Evolutionary conservation across 257 asterid genomes (phyloP).

Genomic region (Lithospermum erythrorhizon): DNA sequence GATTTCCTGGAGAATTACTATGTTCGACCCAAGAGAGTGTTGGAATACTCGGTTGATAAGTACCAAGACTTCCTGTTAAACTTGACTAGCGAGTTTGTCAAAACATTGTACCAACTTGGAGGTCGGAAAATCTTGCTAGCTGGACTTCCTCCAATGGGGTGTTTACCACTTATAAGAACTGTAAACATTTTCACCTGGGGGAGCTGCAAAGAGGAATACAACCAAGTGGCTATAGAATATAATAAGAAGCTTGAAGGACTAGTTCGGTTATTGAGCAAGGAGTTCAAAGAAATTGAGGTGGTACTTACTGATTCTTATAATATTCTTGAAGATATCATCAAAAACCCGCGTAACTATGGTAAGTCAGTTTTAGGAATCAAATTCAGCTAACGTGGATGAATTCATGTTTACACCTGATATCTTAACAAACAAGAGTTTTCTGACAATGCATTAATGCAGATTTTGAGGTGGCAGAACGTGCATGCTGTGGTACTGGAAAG

Average conservation of each 20-base stretch:
- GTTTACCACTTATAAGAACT: constrained; percentile 78
- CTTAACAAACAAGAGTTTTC: not conserved
- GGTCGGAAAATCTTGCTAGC: constrained; percentile 66
- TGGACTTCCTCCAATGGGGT: constrained; percentile 86
- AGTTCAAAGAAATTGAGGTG: constrained; percentile 39
- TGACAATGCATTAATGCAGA: constrained; percentile 28
- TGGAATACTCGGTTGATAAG: constrained; percentile 36
- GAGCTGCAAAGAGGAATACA: constrained; percentile 46
- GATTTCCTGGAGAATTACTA: constrained; percentile 77
- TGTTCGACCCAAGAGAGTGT: constrained; percentile 29
- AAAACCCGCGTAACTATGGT: constrained; percentile 50
- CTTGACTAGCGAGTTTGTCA: constrained; percentile 39
- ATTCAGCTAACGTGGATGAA: not conserved
- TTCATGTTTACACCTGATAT: not conserved
- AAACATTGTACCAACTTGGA: constrained; percentile 47
- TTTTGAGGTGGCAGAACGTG: constrained; percentile 37
- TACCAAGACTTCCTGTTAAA: constrained; percentile 46
- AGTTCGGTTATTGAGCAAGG: constrained; percentile 30
- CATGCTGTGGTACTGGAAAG: constrained; percentile 81
- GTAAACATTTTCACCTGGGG: constrained; percentile 26
- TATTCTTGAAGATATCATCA: constrained; percentile 28
- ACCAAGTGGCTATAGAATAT: constrained; percentile 54
- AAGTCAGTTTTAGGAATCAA: constrained; percentile 6
- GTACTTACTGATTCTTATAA: constrained; percentile 71
- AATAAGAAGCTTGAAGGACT: constrained; percentile 40